Evolutionary conservation across 225 moss, liverwort and hornwort species (phyloP).

Genomic region (Marchantia polymorpha): DNA sequence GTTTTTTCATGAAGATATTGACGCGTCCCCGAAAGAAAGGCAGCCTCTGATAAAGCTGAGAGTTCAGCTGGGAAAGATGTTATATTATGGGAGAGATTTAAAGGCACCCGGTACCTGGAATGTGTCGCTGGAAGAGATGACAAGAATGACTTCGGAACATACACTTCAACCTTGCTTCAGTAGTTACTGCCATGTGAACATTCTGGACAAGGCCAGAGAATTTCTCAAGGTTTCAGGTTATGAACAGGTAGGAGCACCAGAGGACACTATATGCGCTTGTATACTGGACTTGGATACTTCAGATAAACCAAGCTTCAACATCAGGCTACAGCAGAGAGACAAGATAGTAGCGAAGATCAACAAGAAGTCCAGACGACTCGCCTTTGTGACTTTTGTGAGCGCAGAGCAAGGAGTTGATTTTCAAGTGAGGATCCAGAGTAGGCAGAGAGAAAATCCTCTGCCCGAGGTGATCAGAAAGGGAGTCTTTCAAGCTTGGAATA

Average conservation of each 20-base stretch:
- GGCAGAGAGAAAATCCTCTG: constrained; percentile 7
- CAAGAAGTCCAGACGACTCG: constrained; percentile 20
- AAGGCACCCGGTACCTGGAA: constrained; percentile 22
- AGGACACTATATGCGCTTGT: constrained; percentile 15
- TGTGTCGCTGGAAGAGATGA: constrained; percentile 24
- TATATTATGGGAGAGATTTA: constrained; percentile 24
- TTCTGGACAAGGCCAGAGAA: constrained; percentile 6
- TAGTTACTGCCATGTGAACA: constrained; percentile 9
- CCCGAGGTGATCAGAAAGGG: background rate
- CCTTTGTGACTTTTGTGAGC: constrained; percentile 23
- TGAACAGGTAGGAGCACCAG: background rate
- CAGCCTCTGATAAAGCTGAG: constrained; percentile 18
- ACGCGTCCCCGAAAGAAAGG: background rate
- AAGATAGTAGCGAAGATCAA: constrained; percentile 4
- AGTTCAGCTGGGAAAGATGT: constrained; percentile 28
- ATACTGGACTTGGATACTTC: constrained; percentile 27
- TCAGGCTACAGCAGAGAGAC: constrained; percentile 13
- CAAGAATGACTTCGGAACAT: constrained; percentile 17
- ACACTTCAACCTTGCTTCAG: constrained; percentile 27
- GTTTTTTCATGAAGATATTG: background rate
- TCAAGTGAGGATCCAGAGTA: constrained; percentile 29
- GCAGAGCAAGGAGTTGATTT: constrained; percentile 24
- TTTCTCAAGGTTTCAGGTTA: constrained; percentile 18
- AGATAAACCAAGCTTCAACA: constrained; percentile 24
- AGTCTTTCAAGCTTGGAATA: constrained; percentile 24